Evolutionary conservation across 805 yeast genomes (phyloP).

Genomic region (Ogataea ramenticola): DNA sequence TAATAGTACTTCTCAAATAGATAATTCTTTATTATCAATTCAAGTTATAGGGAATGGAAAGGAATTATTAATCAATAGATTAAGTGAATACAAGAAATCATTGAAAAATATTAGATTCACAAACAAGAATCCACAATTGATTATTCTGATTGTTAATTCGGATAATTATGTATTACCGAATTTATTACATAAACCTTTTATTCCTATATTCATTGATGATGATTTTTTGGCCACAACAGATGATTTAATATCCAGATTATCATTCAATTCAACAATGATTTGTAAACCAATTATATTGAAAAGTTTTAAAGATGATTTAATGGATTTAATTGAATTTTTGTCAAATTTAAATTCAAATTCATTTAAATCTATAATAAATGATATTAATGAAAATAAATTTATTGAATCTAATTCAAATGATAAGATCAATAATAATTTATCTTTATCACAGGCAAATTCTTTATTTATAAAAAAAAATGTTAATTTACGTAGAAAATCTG

Average conservation of each 20-base stretch:
- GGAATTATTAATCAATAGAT: constrained; percentile 14
- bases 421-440: background rate
- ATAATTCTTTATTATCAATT: constrained; percentile 4
- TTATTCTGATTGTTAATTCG: constrained; percentile 20
- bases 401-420: background rate
- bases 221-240: background rate
- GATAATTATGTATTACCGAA: constrained; percentile 23
- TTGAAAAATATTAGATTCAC: constrained; percentile 22
- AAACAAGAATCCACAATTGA: constrained; percentile 16
- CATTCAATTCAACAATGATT: constrained; percentile 13
- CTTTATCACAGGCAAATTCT: constrained; percentile 16
- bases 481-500: background rate
- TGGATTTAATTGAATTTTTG: constrained; percentile 25
- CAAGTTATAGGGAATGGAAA: constrained; percentile 21
- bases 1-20: background rate
- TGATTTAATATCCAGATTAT: background rate
- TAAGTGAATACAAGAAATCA: constrained; percentile 20
- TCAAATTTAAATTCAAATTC: constrained; percentile 16
- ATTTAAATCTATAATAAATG: constrained; percentile 7
- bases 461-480: constrained; percentile 5
- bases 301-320: constrained; percentile 23
- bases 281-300: constrained; percentile 25
- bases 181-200: constrained; percentile 21
- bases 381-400: constrained; percentile 4
- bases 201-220: constrained; percentile 19